These are phyloP conservation scores for Mortierella sp. DNA, from an alignment of 371 early-diverging fungal species.

Conservation along the genomic window DNA sequence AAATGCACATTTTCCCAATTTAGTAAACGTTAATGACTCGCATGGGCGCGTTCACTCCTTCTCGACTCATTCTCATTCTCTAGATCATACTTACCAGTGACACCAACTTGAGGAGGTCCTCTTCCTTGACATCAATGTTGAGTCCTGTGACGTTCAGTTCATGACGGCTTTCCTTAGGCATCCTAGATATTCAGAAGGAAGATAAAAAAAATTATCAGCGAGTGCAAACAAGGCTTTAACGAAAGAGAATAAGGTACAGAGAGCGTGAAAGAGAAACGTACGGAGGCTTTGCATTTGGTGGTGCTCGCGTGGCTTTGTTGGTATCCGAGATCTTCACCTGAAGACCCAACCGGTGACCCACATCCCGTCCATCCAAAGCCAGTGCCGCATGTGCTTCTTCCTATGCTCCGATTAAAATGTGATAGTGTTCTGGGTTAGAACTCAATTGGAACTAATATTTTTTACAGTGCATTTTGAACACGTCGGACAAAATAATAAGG, in stretches of 20 bases:
- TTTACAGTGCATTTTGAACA: background rate
- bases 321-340: constrained; percentile 53
- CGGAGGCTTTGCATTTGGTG: constrained; percentile 26
- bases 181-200: background rate
- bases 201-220: too few relatives aligned
- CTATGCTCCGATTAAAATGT: constrained; percentile 9
- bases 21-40: background rate
- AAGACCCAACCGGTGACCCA: constrained; percentile 41
- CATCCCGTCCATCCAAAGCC: constrained; percentile 42
- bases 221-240: too few relatives aligned
- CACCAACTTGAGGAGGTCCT: constrained; percentile 37
- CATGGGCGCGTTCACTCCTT: too few relatives aligned
- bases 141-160: constrained; percentile 33
- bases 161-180: constrained; percentile 43
- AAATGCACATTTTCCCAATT: background rate
- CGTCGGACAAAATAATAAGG: background rate
- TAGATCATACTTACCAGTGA: constrained; percentile 23
- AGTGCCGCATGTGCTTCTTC: constrained; percentile 51
- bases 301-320: constrained; percentile 16
- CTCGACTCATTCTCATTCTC: too few relatives aligned
- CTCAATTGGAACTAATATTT: background rate
- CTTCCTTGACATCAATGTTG: constrained; percentile 36
- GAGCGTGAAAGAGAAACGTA: constrained; percentile 10
- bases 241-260: too few relatives aligned
- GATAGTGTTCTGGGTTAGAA: background rate